phyloP scores from a whole-genome alignment of 2,329 filamentous ascomycete species.

The Annulohypoxylon truncatum region DNA sequence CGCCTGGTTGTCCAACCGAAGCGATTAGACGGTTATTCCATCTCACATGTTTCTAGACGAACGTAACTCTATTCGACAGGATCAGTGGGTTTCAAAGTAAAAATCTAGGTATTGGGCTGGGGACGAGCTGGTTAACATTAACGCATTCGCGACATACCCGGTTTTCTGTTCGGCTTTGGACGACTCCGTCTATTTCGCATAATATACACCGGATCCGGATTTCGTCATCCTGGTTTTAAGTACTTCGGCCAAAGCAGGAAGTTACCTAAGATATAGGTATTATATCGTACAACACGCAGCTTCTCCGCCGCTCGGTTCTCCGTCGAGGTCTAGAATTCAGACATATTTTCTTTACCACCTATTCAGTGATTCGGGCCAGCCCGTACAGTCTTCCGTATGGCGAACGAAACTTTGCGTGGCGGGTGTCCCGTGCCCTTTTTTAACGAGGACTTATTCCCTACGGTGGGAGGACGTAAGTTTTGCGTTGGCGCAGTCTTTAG shows the following conservation, averaged over 20 bases:
- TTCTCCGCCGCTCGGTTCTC: background rate
- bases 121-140: conserved; percentile 14
- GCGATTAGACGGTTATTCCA: conserved; percentile 21
- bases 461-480: conserved; percentile 49
- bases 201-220: background rate
- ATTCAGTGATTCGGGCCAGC: conserved; percentile 16
- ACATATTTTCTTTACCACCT: background rate
- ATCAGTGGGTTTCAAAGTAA: conserved; percentile 8
- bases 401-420: conserved; percentile 51
- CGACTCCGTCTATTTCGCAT: conserved; percentile 11
- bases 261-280: background rate
- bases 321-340: conserved; percentile 7
- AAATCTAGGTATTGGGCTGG: conserved; percentile 1
- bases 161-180: conserved; percentile 10
- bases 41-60: conserved; percentile 13
- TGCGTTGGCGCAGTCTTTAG: background rate
- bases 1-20: conserved; percentile 18
- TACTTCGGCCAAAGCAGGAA: conserved; percentile 1
- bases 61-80: conserved; percentile 15
- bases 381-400: conserved; percentile 29
- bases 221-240: conserved; percentile 7
- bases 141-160: conserved; percentile 9
- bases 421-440: conserved; percentile 77
- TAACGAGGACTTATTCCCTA: conserved; percentile 69
- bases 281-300: background rate